phyloP scores from a whole-genome alignment of 2,329 filamentous ascomycete genomes.

The Anisogramma anomala region DNA sequence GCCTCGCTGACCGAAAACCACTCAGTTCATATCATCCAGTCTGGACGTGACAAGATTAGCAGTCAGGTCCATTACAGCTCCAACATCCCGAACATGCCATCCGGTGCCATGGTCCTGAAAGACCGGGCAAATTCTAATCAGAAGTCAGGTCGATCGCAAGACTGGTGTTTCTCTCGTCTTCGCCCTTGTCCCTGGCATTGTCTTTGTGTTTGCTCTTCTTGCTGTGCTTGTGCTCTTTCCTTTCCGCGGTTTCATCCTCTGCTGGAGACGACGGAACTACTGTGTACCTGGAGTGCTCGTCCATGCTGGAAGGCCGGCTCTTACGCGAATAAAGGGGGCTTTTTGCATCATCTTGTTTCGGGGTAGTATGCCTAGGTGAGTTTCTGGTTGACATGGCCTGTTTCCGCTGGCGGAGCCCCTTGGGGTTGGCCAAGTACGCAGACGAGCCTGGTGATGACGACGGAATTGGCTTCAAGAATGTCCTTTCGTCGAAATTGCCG shows the following conservation, averaged over 20 bases:
- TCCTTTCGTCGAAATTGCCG: neutral
- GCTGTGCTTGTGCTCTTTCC: neutral
- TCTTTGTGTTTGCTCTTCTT: neutral
- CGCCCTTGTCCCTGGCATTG: neutral
- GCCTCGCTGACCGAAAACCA: too few relatives aligned
- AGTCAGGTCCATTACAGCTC: neutral
- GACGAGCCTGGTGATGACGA: conserved; percentile 3
- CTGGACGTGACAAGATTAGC: neutral
- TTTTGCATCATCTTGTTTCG: neutral
- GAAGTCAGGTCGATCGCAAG: conserved; percentile 9
- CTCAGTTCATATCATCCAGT: neutral
- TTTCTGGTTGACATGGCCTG: neutral
- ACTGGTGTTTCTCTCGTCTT: neutral
- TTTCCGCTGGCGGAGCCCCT: neutral
- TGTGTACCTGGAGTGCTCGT: neutral
- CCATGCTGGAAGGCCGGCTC: neutral
- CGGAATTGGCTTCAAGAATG: neutral
- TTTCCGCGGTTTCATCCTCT: neutral
- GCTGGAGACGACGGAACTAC: neutral
- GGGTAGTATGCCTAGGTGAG: neutral
- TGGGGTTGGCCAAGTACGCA: neutral
- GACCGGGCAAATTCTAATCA: neutral
- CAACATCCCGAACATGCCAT: neutral
- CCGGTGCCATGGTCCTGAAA: neutral
- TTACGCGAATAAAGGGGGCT: neutral